Evolutionary conservation across 225 moss, liverwort and hornwort species (phyloP).

Genomic region (Anthoceros angustus): DNA sequence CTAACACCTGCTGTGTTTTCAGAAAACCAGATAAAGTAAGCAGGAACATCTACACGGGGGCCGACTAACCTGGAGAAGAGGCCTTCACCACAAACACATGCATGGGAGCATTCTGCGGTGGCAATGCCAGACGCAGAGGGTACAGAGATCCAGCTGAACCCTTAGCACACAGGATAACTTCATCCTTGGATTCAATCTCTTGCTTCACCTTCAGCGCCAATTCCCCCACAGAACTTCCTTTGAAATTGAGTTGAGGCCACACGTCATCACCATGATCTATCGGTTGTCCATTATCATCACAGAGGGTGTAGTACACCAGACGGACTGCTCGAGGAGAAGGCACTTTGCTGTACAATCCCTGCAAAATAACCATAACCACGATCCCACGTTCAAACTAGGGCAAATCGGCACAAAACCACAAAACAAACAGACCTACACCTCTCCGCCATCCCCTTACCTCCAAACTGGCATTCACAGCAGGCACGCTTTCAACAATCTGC

Average conservation of each 20-base stretch:
- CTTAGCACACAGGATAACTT: slow-evolving; percentile 33
- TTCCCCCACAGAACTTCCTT: slow-evolving; percentile 28
- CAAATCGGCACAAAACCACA: background rate
- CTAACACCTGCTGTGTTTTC: background rate
- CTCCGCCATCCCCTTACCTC: background rate
- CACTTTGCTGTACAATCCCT: slow-evolving; percentile 5
- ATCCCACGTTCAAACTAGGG: background rate
- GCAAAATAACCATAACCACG: background rate
- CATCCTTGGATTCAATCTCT: slow-evolving; percentile 38
- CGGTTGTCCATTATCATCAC: slow-evolving; percentile 27
- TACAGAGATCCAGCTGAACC: slow-evolving; percentile 28
- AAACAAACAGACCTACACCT: background rate
- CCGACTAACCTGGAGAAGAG: slow-evolving; percentile 22
- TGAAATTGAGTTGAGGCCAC: slow-evolving; percentile 39
- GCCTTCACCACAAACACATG: slow-evolving; percentile 36
- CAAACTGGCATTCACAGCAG: background rate
- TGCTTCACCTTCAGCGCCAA: slow-evolving; percentile 33
- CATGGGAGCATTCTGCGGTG: slow-evolving; percentile 38
- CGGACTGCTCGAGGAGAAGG: slow-evolving; percentile 21
- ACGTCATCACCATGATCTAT: slow-evolving; percentile 27
- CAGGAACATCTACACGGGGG: no score
- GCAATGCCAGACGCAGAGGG: slow-evolving; percentile 42
- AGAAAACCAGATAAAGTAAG: background rate
- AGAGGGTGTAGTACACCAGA: slow-evolving; percentile 38
- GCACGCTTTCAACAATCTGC: slow-evolving; percentile 10